These are phyloP conservation scores for Nothophoma quercina DNA, from an alignment of 2,329 filamentous ascomycete species.

Conservation along the genomic window DNA sequence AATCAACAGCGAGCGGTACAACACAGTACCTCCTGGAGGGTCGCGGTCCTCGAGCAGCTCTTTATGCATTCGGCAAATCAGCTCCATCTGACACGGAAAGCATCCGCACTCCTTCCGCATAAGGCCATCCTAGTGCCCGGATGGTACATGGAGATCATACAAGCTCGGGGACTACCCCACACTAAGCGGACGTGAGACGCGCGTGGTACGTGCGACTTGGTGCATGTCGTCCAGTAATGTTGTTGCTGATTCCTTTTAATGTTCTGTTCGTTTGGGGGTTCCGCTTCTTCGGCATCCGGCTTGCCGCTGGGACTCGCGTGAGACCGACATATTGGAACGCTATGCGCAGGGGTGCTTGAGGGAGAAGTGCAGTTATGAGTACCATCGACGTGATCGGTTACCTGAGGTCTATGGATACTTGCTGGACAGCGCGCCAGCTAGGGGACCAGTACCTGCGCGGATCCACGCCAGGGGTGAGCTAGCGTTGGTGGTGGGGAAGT, in stretches of 20 bases:
- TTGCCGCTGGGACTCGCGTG: no score
- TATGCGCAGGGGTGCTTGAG: no score
- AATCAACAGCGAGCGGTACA: no score
- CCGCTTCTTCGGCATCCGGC: no score
- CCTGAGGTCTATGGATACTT: no score
- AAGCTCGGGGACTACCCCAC: neutral
- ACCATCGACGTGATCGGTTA: no score
- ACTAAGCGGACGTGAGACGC: neutral
- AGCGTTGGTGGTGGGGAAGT: neutral
- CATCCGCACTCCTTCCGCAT: conserved; percentile 16
- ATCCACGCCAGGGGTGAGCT: neutral
- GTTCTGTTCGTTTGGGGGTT: no score
- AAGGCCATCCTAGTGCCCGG: neutral
- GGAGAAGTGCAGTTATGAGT: no score
- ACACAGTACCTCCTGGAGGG: neutral
- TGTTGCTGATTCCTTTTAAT: neutral
- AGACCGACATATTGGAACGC: no score
- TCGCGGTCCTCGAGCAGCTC: neutral
- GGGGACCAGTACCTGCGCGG: neutral
- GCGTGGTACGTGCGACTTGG: neutral
- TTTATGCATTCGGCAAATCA: conserved; percentile 7
- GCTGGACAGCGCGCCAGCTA: no score
- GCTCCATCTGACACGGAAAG: conserved; percentile 14
- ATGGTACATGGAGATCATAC: neutral
- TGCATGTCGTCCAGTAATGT: neutral